Conservation (phyloP, 345 rosid species). For the Hypericum perforatum region DNA sequence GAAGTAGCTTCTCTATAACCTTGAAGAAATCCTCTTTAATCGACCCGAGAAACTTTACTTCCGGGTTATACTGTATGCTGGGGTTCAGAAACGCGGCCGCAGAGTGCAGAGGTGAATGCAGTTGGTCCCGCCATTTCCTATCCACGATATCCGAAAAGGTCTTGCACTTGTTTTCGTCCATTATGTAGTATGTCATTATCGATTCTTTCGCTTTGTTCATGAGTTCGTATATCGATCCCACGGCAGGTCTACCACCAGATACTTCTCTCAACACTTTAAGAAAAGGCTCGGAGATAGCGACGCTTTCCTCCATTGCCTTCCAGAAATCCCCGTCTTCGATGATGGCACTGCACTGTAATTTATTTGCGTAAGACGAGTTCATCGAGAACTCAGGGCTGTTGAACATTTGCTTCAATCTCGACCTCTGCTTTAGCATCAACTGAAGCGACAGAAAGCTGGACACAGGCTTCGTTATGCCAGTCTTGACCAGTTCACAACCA, state of each 20-base stretch:
- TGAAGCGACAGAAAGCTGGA: conserved; percentile 67
- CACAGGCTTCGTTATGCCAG: conserved; percentile 63
- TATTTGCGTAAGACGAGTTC: conserved; percentile 41
- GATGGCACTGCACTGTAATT: conserved; percentile 49
- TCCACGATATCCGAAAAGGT: conserved; percentile 67
- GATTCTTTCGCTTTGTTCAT: conserved; percentile 84
- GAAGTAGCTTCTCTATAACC: conserved; percentile 75
- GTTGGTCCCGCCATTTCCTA: conserved; percentile 70
- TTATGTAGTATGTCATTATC: conserved; percentile 70
- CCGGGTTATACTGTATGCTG: conserved; percentile 70
- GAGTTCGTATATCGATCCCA: conserved; percentile 71
- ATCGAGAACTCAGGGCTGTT: conserved; percentile 58
- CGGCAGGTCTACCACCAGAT: conserved; percentile 63
- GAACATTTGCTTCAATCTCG: conserved; percentile 62
- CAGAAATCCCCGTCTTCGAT: conserved; percentile 70
- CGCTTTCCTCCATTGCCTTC: conserved; percentile 76
- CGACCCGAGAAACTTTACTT: conserved; percentile 53
- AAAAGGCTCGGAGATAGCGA: conserved; percentile 83
- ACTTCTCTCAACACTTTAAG: conserved; percentile 76
- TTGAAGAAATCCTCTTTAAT: conserved; percentile 77
- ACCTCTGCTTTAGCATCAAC: conserved; percentile 60
- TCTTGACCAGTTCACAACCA: conserved; percentile 60
- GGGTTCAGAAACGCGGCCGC: conserved; percentile 87
- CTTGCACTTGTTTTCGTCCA: conserved; percentile 84
- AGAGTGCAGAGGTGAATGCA: conserved; percentile 75